Percentiles rank a stretch among this genome's conserved stretches.
These are phyloP conservation scores for Podosphaera xanthii DNA, from an alignment of 2,329 filamentous ascomycete species.

Conservation along the genomic window DNA sequence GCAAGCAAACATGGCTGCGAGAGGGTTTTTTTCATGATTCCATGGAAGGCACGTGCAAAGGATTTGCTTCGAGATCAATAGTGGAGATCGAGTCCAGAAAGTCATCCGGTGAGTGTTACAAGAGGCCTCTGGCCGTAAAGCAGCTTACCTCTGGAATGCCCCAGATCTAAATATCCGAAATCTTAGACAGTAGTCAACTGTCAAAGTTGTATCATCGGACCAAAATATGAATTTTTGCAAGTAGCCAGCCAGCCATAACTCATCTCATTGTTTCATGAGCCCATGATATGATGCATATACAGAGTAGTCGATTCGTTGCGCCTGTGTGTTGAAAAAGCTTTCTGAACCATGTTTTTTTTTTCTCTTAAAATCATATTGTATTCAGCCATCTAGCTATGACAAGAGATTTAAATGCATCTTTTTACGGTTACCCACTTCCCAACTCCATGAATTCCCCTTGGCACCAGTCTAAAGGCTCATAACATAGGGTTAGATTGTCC, in stretches of 20 bases:
- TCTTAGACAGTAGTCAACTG: background rate
- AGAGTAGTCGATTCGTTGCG: too few relatives aligned
- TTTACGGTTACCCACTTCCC: too few relatives aligned
- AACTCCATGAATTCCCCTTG: too few relatives aligned
- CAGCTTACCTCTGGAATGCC: background rate
- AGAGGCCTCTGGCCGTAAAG: background rate
- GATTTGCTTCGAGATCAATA: background rate
- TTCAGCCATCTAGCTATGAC: too few relatives aligned
- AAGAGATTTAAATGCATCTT: too few relatives aligned
- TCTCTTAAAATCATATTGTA: too few relatives aligned
- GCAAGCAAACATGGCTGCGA: background rate
- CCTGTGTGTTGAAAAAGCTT: too few relatives aligned
- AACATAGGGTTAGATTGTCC: too few relatives aligned
- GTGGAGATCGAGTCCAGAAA: background rate
- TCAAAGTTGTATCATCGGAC: background rate
- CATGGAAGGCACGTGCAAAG: background rate
- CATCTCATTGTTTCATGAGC: background rate
- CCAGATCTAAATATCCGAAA: background rate
- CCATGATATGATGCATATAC: background rate
- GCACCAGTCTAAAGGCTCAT: too few relatives aligned
- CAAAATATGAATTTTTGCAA: background rate
- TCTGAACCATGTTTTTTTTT: too few relatives aligned
- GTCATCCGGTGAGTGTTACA: background rate
- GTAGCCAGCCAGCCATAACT: background rate
- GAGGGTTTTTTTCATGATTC: background rate